Conservation (phyloP, 495 filamentous ascomycete genomes). For the Xylaria intraflava region DNA sequence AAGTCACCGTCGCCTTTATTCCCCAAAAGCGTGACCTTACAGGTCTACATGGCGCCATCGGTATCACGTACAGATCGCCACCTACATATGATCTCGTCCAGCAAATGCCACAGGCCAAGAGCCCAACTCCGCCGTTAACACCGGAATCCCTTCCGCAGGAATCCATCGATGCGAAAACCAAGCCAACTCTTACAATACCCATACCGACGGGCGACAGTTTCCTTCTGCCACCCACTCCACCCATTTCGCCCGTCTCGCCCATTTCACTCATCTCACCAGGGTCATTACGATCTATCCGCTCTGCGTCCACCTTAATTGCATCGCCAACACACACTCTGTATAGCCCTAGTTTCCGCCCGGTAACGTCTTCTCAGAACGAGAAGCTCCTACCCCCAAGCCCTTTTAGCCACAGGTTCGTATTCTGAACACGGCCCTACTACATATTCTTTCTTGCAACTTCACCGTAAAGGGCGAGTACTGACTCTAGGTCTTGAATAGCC, state of each 20-base stretch:
- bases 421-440: constrained; percentile 44
- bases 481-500: neutral
- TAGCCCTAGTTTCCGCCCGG: constrained; percentile 15
- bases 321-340: constrained; percentile 16
- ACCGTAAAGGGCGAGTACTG: neutral
- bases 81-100: constrained; percentile 13
- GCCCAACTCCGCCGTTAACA: constrained; percentile 27
- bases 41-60: constrained; percentile 58
- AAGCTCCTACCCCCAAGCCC: constrained; percentile 4
- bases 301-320: constrained; percentile 24
- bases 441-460: constrained; percentile 43
- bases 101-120: constrained; percentile 8
- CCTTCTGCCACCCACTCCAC: constrained; percentile 37
- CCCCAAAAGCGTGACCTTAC: constrained; percentile 54
- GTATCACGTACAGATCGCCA: constrained; percentile 62
- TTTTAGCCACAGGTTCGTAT: neutral
- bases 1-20: constrained; percentile 60
- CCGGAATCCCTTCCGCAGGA: constrained; percentile 21
- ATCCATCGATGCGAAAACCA: constrained; percentile 33
- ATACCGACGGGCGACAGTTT: constrained; percentile 31
- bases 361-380: constrained; percentile 12
- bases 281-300: constrained; percentile 29
- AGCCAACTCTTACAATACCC: constrained; percentile 27
- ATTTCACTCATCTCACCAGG: constrained; percentile 26
- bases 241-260: constrained; percentile 22